A percentile compares a stretch with the other conserved stretches of the same genome.
These are phyloP conservation scores for Coriolopsis trogii DNA, from an alignment of 1,284 basidiomycete genomes.

Conservation along the genomic window DNA sequence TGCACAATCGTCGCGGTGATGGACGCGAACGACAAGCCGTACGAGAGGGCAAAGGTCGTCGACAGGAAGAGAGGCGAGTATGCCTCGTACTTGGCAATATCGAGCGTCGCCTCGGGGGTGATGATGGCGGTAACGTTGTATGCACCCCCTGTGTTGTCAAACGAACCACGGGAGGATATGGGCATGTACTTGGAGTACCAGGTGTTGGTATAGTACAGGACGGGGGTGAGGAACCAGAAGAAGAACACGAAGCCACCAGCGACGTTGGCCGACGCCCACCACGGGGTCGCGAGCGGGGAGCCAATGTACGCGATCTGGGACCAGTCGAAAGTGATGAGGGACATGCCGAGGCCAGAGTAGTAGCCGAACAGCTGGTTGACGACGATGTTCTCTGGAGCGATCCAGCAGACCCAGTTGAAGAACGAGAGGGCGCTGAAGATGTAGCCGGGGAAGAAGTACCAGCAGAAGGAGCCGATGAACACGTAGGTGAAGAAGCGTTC, in stretches of 20 bases:
- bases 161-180: constrained; percentile 36
- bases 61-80: constrained; percentile 68
- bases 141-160: constrained; percentile 44
- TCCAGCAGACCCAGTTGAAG: constrained; percentile 68
- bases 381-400: constrained; percentile 57
- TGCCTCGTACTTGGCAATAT: constrained; percentile 50
- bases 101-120: constrained; percentile 44
- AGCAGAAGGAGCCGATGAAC: constrained; percentile 30
- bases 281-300: constrained; percentile 35
- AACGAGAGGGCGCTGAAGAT: constrained; percentile 43
- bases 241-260: constrained; percentile 35
- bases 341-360: constrained; percentile 78
- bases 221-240: constrained; percentile 68
- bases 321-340: constrained; percentile 47
- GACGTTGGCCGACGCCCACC: constrained; percentile 37
- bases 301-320: constrained; percentile 36
- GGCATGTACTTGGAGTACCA: constrained; percentile 46
- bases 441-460: constrained; percentile 50
- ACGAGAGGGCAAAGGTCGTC: constrained; percentile 56
- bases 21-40: constrained; percentile 60
- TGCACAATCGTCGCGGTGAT: constrained; percentile 61
- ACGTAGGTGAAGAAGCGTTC: constrained; percentile 35
- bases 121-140: constrained; percentile 61
- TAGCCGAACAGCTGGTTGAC: constrained; percentile 87
- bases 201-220: constrained; percentile 44